phyloP scores from a whole-genome alignment of 1,284 basidiomycete species.

The Microbotryomycetes sp. region DNA sequence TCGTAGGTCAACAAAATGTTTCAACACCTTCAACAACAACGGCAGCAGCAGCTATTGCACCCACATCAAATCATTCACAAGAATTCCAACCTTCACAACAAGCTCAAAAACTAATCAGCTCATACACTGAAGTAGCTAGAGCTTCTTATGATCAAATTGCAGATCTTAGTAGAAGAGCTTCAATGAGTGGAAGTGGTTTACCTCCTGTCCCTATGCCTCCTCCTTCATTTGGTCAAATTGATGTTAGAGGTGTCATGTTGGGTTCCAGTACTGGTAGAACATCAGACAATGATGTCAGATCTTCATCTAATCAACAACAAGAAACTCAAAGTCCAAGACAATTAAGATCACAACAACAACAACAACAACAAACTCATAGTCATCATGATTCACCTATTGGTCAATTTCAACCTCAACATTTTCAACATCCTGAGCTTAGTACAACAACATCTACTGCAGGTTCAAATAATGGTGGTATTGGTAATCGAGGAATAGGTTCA shows the following conservation, averaged over 20 bases:
- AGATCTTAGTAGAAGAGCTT: constrained; percentile 59
- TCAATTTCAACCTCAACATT: constrained; percentile 4
- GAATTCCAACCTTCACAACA: constrained; percentile 49
- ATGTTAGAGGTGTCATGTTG: constrained; percentile 15
- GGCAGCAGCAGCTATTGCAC: constrained; percentile 9
- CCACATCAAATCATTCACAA: constrained; percentile 1
- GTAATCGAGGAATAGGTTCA: too few relatives aligned
- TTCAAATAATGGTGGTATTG: too few relatives aligned
- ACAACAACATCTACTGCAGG: too few relatives aligned
- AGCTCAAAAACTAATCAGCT: constrained; percentile 54
- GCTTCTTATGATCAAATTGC: constrained; percentile 64
- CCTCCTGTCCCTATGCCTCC: constrained; percentile 19
- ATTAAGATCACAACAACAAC: constrained; percentile 4
- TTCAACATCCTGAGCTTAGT: background rate
- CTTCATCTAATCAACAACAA: too few relatives aligned
- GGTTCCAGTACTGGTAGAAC: too few relatives aligned
- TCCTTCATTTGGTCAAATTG: constrained; percentile 25
- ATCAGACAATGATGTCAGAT: too few relatives aligned
- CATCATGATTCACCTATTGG: constrained; percentile 21
- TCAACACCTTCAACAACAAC: constrained; percentile 11
- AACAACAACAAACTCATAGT: background rate
- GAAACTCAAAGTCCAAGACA: too few relatives aligned
- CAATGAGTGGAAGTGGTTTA: constrained; percentile 21
- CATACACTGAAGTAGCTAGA: constrained; percentile 55
- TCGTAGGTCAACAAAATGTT: constrained; percentile 27